A percentile compares a stretch with the other conserved stretches of the same genome.
Conservation (phyloP, 306 rosid genomes). For the Prunus mume region DNA sequence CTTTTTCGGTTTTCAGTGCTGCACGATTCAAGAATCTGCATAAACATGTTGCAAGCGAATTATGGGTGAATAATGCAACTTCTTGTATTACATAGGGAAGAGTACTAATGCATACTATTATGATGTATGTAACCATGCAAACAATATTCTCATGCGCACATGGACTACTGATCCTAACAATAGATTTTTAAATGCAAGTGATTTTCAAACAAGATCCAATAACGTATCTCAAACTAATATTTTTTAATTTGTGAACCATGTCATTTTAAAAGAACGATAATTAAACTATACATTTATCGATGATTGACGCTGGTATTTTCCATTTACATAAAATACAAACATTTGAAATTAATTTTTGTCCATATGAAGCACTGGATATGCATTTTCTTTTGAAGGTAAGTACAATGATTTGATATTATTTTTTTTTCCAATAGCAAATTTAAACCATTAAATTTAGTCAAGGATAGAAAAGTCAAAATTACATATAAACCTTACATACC, state of each 20-base stretch:
- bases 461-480: too few species aligned
- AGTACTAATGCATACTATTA: not conserved
- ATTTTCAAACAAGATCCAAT: not conserved
- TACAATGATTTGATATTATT: too few species aligned
- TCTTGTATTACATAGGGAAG: too few species aligned
- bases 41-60: not conserved
- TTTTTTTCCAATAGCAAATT: too few species aligned
- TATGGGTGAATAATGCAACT: too few species aligned
- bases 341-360: not conserved
- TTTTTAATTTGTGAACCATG: not conserved
- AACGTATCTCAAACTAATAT: not conserved
- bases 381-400: too few species aligned
- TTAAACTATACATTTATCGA: not conserved
- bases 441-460: too few species aligned
- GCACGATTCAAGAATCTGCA: constrained; percentile 29
- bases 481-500: too few species aligned
- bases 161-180: not conserved
- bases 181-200: not conserved
- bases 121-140: not conserved
- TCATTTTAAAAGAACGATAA: not conserved
- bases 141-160: not conserved
- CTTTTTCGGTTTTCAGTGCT: constrained; percentile 22
- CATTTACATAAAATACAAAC: too few species aligned
- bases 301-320: not conserved
- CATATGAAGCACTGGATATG: not conserved